Base-by-base conservation (phyloP, 1,284 basidiomycete genomes). In the Ustilago curta region DNA sequence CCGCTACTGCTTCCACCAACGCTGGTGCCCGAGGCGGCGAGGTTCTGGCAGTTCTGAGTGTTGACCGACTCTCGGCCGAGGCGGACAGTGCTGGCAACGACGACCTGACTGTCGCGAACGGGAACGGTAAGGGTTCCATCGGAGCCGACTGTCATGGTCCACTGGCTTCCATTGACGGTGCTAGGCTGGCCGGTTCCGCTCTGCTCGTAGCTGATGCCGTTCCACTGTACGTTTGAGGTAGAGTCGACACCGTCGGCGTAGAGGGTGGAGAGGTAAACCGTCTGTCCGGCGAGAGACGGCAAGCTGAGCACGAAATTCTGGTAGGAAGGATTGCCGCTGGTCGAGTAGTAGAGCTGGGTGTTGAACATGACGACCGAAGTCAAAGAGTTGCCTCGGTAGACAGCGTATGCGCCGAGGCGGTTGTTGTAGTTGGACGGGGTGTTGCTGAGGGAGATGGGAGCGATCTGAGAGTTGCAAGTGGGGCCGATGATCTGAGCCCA, bases 401-500 rank as follows among this genome's bases (percentile, higher is more conserved):
- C 63, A n/a, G 49, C 57, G 48, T 77, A 80, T 4, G 73, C 60
- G 19, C 19, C 58, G 12, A 78, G 71, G 12, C 74, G 70, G 54
- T 78, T 70, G 39, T 39, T 57, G 58, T 80, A 80, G 16, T 25
- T 42, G 19, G 37, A 32, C 0, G 78, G 76, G 4, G 43, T 25
- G 32, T 66, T 72, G 62, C 23, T 68, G 42, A 80, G 27, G 7
- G 59, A 21, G 35, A 76, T 42, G 32, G 59, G 59, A 2, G 70
- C 72, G 23, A 80, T 55, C 39, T 48, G 44, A 11, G 65, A 44
- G 32, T 78, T 67, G 71, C 78, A 80, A 23, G 57, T 67, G 8
- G 73, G 63, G 14, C 78, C 78, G 44, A 78, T 68, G 56, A 75
- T 55, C 70, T 78, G 77, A n/a, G 59, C 64, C 51, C 78, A 70